Conservation (phyloP, 2,329 filamentous ascomycete genomes). For the Alternaria panax region DNA sequence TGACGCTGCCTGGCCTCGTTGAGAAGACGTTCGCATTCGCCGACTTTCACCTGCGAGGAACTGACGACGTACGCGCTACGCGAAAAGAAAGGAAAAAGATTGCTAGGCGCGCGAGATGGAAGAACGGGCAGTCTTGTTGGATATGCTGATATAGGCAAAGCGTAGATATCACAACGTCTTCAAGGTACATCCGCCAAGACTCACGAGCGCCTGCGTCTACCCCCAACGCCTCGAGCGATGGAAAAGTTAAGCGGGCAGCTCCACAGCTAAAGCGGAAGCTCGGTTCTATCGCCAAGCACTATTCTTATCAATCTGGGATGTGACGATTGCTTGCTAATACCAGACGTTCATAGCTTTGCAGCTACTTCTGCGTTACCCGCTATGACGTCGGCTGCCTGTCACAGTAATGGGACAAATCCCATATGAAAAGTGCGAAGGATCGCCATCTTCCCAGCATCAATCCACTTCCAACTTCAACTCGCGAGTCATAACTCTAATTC, state of each 20-base stretch:
- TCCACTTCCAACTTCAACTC: not conserved
- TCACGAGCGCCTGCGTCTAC: not conserved
- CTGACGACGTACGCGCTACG: not conserved
- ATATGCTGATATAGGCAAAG: not conserved
- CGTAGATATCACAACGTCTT: not conserved
- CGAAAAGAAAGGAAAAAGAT: too few species aligned
- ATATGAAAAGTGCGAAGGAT: constrained; percentile 9
- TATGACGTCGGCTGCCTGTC: constrained; percentile 43
- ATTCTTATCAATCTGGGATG: constrained; percentile 1
- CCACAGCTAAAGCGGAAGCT: constrained; percentile 1
- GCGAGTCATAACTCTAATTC: not conserved
- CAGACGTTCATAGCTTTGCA: constrained; percentile 7
- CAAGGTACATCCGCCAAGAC: not conserved
- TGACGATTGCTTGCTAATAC: constrained; percentile 24
- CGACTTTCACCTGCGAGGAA: not conserved
- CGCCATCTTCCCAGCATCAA: constrained; percentile 1
- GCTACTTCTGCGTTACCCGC: constrained; percentile 26
- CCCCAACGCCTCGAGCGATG: not conserved
- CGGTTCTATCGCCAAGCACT: constrained; percentile 9
- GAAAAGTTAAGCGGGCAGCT: not conserved
- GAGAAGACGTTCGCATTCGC: not conserved
- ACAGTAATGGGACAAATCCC: constrained; percentile 22
- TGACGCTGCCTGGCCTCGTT: not conserved
- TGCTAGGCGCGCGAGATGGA: not conserved
- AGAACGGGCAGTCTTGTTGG: not conserved